phyloP scores from a whole-genome alignment of 805 yeast species.

The Grigorovia humatica region DNA sequence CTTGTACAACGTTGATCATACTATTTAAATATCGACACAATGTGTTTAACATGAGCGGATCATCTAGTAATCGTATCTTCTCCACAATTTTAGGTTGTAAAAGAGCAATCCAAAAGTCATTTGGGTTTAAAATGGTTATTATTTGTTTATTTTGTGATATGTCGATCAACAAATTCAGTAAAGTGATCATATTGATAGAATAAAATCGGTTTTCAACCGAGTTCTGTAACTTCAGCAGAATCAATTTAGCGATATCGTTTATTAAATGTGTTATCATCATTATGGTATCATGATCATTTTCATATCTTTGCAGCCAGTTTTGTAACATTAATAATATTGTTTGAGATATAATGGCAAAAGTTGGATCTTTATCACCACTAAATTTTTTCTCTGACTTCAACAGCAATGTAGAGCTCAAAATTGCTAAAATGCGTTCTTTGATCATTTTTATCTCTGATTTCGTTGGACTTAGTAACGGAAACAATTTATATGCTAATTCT shows the following conservation, averaged over 20 bases:
- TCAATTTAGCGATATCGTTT: conserved; percentile 5
- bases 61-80: conserved; percentile 14
- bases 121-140: not conserved
- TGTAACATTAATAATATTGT: conserved; percentile 10
- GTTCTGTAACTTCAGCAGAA: conserved; percentile 7
- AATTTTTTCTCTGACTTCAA: not conserved
- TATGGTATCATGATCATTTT: conserved; percentile 6
- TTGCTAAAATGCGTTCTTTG: not conserved
- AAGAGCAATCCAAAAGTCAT: conserved; percentile 9
- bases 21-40: conserved; percentile 16
- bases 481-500: conserved; percentile 4
- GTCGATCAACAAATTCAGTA: conserved; percentile 6
- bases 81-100: conserved; percentile 10
- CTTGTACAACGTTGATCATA: conserved; percentile 8
- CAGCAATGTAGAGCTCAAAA: not conserved
- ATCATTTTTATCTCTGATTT: not conserved
- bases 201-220: conserved; percentile 11
- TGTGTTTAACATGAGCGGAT: conserved; percentile 16
- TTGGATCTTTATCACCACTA: not conserved
- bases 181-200: conserved; percentile 5
- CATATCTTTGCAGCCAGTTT: conserved; percentile 7
- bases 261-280: not conserved
- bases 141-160: conserved; percentile 1
- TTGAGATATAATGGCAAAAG: conserved; percentile 7
- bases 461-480: conserved; percentile 7